Base-by-base conservation (phyloP, 2,329 filamentous ascomycete genomes). In the Calonectria pseudoturangicola region DNA sequence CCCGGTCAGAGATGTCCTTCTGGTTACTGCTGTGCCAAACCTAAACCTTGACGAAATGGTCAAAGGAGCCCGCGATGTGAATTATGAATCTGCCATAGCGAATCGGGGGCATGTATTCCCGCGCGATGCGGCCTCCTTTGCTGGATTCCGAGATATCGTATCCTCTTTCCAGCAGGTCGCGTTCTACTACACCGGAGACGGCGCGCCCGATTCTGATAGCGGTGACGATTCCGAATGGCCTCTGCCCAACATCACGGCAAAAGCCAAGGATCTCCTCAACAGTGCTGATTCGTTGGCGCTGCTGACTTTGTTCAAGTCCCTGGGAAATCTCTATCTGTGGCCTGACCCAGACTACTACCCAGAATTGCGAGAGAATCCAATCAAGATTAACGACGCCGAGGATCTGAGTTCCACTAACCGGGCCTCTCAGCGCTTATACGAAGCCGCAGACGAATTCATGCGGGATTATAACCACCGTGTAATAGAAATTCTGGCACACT, bases 21-120 rank as follows among this genome's bases (percentile, higher is more conserved):
- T 60, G n/a, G 21, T 60, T 6, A 60, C 54, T 25, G 54, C n/a
- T 21, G 54, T 60, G n/a, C 54, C 54, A 7, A 21, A 60, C 21
- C 25, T 27, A 21, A 60, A n/a, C 36, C 27, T 60, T 41, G 9
- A 13, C 2, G 30, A 60, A 8, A 27, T 25, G 6, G 12, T 8
- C n/a, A 4, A 48, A 25, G n/a, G 25, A 25, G 45, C 4, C 4
- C 25, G 9, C 2, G 45, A 12, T 6, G 45, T 25, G 4, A 9
- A 48, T 13, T 48, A 25, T 25, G n/a, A 25, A 25, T 48, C 2
- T 6, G 13, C 16, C 33, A 41, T 39, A 8, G 33, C 36, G 15
- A 16, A 4, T 13, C 54, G 36, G 15, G 13, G n/a, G 25, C 7
- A 9, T 12, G 2, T 60, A 0, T 60, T 60, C 54, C 54, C 54